Evolutionary conservation across 2,329 filamentous ascomycete genomes (phyloP), one percentile per base, ranked within the genome.

Genomic region (Diaporthe ilicicola): DNA sequence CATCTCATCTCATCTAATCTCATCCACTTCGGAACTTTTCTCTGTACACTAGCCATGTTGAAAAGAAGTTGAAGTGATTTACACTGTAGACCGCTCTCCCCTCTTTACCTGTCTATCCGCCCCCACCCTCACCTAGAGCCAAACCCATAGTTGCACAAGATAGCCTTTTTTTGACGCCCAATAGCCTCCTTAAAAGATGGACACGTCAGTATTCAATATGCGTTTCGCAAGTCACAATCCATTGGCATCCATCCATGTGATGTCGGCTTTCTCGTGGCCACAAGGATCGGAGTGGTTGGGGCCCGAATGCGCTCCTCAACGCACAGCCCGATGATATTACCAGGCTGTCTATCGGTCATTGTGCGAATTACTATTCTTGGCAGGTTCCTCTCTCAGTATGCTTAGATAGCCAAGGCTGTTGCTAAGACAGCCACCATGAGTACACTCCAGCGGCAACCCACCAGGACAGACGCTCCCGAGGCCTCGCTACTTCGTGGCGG

Each of bases 1-100:
- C 50, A 27, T 53, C 50, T 29, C 50, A 37, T 39, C 34, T 12
- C 54, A 56, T 56, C 54, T 56, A 34, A 56, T 56, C 54, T 56
- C 54, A 34, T 56, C 19, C 24, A 42, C 34, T 42, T 13, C 34
- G 54, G 34, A 42, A 42, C n/a, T 15, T 42, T 56, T 56, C 32
- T 39, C 37, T 39, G 37, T 10, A 39, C 13, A n/a, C n/a, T n/a
- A n/a, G n/a, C 37, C 37, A 39, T 10, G 37, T 39, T 8, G 32
- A 34, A 34, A 4, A 4, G 32, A 34, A 34, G 32, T 9, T 9
- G 32, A 34, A 34, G 32, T 34, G 32, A 34, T 34, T 34, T 39
- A 39, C 37, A 39, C 13, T 13, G 13, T 39, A 39, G 37, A 39
- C 37, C 13, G 37, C 37, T 15, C 37, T 39, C 37, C 37, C 37